phyloP scores from a whole-genome alignment of 495 filamentous ascomycete genomes.

The Aspergillus affinis region DNA sequence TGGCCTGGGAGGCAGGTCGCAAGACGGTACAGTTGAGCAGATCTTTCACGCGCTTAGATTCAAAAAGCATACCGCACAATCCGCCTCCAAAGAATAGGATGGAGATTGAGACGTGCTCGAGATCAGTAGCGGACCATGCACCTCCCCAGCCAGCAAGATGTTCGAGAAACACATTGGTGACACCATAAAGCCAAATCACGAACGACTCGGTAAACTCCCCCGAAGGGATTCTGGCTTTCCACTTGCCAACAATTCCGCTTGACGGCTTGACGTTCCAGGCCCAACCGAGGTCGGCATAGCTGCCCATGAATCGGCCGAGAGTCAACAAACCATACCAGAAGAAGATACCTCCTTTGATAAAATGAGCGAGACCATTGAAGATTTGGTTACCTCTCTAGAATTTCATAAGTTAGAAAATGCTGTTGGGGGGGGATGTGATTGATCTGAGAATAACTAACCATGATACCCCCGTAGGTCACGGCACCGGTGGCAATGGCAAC shows the following conservation, averaged over 20 bases:
- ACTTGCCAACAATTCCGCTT: conserved; percentile 52
- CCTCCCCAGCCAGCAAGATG: conserved; percentile 72
- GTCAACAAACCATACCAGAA: conserved; percentile 91
- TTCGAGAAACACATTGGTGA: conserved; percentile 90
- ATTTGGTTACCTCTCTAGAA: conserved; percentile 55
- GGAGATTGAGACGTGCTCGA: conserved; percentile 92
- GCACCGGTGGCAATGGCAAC: conserved; percentile 61
- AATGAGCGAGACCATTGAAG: conserved; percentile 89
- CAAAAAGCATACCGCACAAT: conserved; percentile 93
- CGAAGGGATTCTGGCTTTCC: conserved; percentile 66
- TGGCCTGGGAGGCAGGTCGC: conserved; percentile 25
- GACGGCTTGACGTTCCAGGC: conserved; percentile 88
- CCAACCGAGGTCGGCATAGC: conserved; percentile 91
- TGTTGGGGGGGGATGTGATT: not conserved
- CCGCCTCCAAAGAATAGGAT: conserved; percentile 94
- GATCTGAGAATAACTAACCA: conserved; percentile 36
- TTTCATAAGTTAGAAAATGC: conserved; percentile 49
- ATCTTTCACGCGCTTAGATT: conserved; percentile 67
- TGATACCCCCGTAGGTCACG: conserved; percentile 69
- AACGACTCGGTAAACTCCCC: conserved; percentile 88
- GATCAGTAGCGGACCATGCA: conserved; percentile 72
- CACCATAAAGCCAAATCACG: conserved; percentile 85
- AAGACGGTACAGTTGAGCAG: conserved; percentile 68
- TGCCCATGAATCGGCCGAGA: conserved; percentile 85
- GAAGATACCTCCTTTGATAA: conserved; percentile 96